Conservation (phyloP, 345 rosid genomes). For the Aquilaria sinensis region DNA sequence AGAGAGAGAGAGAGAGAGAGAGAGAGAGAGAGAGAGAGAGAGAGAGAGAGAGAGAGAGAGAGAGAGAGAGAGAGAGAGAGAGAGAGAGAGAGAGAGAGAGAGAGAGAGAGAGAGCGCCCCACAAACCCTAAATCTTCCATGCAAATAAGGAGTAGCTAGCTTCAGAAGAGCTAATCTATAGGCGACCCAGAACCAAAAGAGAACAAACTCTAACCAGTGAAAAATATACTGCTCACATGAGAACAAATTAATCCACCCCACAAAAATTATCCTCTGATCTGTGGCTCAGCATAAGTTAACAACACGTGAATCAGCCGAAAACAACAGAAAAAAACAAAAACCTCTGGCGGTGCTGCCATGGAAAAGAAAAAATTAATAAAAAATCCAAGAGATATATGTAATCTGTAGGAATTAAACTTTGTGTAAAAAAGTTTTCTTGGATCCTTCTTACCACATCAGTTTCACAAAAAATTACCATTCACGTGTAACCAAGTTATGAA, state of each 20-base stretch:
- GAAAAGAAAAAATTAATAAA: not conserved
- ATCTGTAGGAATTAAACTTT: not conserved
- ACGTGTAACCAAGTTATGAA: constrained; percentile 9
- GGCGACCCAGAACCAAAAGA: constrained; percentile 23
- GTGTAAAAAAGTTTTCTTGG: not conserved
- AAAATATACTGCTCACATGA: constrained; percentile 35
- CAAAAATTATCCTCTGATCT: constrained; percentile 20
- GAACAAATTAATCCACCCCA: constrained; percentile 31
- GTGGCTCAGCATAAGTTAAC: constrained; percentile 23
- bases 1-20: constrained; percentile 22
- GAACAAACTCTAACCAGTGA: constrained; percentile 28
- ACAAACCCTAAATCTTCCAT: constrained; percentile 24
- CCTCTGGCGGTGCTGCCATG: constrained; percentile 36
- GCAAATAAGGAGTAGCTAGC: not conserved
- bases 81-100: not conserved
- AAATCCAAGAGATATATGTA: not conserved
- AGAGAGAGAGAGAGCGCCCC: constrained; percentile 13
- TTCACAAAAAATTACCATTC: constrained; percentile 7
- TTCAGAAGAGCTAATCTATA: constrained; percentile 18
- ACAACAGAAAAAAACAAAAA: constrained; percentile 2
- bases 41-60: not conserved
- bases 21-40: not conserved
- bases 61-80: not conserved
- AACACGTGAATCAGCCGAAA: constrained; percentile 22
- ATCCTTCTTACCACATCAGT: constrained; percentile 9